Base-by-base conservation (phyloP, 2,329 filamentous ascomycete genomes). In the Xylariales sp. region DNA sequence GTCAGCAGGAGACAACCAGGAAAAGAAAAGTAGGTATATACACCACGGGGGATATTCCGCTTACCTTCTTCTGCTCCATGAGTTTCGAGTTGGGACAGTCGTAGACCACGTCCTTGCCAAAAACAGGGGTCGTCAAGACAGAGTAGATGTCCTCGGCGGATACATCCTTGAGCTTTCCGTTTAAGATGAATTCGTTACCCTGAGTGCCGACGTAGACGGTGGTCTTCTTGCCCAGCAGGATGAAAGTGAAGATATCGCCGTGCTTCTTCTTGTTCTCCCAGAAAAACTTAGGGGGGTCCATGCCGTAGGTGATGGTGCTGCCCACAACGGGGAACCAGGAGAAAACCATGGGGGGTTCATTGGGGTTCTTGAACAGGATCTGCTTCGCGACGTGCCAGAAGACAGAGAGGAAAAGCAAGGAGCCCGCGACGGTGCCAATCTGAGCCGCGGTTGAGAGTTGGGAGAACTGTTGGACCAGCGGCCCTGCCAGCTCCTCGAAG, bases 41-140 rank as follows among this genome's bases (percentile, higher is more conserved):
- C n/a, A n/a, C n/a, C n/a, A n/a, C n/a, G n/a, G n/a, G n/a, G n/a
- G n/a, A n/a, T n/a, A n/a, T 29, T 40, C 11, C 20, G 14, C 65
- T 45, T 60, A 89, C 86, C 79, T 91, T 93, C 72, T 95, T 95
- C 72, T 95, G 88, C 68, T 95, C 88, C 88, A 95, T 94, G 56
- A 95, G 76, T 66, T 94, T 94, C 41, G 87, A 74, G 60, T 94
- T 94, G 29, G 88, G 87, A 65, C 88, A 93, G 60, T 94, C 88
- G 59, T 94, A 95, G 38, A 94, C 86, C 18, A 95, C 88, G 65
- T 90, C 83, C 52, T 79, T 81, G 49, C 88, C 88, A 57, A 95
- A 95, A 33, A 81, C 78, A 17, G 78, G 78, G 16, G 76, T 81
- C 6, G 77, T 81, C 44, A 95, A 72, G 40, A 86, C 83, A 39